These are phyloP conservation scores for Penicillium pulvis DNA, from an alignment of 495 filamentous ascomycete genomes.

Conservation along the genomic window DNA sequence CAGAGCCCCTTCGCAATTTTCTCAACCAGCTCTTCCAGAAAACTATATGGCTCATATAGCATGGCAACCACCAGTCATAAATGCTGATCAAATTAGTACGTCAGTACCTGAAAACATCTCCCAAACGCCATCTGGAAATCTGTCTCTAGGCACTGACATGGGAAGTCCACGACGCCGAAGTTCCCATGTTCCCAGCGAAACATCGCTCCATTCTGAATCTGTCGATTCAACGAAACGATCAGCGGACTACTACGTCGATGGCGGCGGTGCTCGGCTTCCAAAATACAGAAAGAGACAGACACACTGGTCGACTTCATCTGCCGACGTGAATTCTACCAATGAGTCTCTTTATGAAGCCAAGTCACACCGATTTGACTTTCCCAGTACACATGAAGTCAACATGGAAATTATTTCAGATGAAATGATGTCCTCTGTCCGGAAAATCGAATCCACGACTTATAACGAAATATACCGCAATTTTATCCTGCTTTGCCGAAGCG, in stretches of 20 bases:
- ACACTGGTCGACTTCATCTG: slow-evolving; percentile 22
- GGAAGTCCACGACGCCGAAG: slow-evolving; percentile 21
- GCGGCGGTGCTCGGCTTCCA: slow-evolving; percentile 33
- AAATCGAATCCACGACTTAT: slow-evolving; percentile 37
- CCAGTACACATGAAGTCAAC: slow-evolving; percentile 17
- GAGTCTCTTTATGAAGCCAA: slow-evolving; percentile 12
- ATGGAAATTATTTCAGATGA: slow-evolving; percentile 21
- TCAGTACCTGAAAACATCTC: slow-evolving; percentile 23
- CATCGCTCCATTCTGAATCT: slow-evolving; percentile 24
- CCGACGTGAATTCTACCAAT: slow-evolving; percentile 15
- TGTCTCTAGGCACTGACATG: slow-evolving; percentile 23
- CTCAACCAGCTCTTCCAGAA: slow-evolving; percentile 20
- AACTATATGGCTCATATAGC: slow-evolving; percentile 21
- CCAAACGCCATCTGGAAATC: slow-evolving; percentile 25
- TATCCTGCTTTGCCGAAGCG: slow-evolving; percentile 35
- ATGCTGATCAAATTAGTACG: slow-evolving; percentile 18
- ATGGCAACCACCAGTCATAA: slow-evolving; percentile 38
- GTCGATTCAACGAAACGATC: slow-evolving; percentile 27
- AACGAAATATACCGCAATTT: slow-evolving; percentile 39
- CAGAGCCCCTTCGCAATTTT: slow-evolving; percentile 17
- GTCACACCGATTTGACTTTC: slow-evolving; percentile 29
- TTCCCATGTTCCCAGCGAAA: slow-evolving; percentile 21
- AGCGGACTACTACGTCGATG: slow-evolving; percentile 43
- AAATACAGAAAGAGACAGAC: slow-evolving; percentile 33
- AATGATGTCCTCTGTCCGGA: slow-evolving; percentile 6